phyloP scores from a whole-genome alignment of 1,284 basidiomycete genomes.

The Austroboletus niveus region DNA sequence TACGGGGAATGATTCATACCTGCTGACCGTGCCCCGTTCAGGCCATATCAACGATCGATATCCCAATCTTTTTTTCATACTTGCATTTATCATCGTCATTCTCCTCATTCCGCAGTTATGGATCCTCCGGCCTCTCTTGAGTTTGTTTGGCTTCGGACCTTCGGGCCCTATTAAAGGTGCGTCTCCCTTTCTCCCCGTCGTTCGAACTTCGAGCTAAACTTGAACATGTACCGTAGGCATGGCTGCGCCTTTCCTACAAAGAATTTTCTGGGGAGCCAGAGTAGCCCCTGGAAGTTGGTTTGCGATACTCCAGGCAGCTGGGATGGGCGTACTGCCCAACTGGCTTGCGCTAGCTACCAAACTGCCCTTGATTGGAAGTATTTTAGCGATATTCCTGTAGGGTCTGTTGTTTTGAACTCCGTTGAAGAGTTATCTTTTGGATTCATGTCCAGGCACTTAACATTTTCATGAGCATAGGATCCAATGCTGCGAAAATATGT shows the following conservation, averaged over 20 bases:
- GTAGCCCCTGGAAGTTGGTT: slow-evolving; percentile 11
- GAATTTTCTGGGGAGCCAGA: slow-evolving; percentile 5
- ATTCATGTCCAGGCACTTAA: too few species aligned
- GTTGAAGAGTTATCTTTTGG: too few species aligned
- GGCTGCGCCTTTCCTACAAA: slow-evolving; percentile 14
- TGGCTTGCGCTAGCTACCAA: slow-evolving; percentile 4
- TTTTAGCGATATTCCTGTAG: background rate
- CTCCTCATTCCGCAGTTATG: slow-evolving; percentile 12
- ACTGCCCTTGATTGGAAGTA: background rate
- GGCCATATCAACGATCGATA: slow-evolving; percentile 16
- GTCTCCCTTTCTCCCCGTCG: background rate
- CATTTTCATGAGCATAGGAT: too few species aligned
- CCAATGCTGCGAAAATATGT: too few species aligned
- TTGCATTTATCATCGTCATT: slow-evolving; percentile 5
- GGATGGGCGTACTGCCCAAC: slow-evolving; percentile 7
- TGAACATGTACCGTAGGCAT: slow-evolving; percentile 5
- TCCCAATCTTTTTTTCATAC: slow-evolving; percentile 5
- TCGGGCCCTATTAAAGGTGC: slow-evolving; percentile 17
- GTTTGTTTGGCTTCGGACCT: slow-evolving; percentile 18
- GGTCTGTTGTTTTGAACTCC: too few species aligned
- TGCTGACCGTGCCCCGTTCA: background rate
- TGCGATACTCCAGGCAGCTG: slow-evolving; percentile 15
- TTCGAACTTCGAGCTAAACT: background rate
- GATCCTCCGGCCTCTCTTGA: slow-evolving; percentile 10
- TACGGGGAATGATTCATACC: too few species aligned